Conservation (phyloP, 2,329 filamentous ascomycete genomes). For the Conoideocrella luteorostrata region DNA sequence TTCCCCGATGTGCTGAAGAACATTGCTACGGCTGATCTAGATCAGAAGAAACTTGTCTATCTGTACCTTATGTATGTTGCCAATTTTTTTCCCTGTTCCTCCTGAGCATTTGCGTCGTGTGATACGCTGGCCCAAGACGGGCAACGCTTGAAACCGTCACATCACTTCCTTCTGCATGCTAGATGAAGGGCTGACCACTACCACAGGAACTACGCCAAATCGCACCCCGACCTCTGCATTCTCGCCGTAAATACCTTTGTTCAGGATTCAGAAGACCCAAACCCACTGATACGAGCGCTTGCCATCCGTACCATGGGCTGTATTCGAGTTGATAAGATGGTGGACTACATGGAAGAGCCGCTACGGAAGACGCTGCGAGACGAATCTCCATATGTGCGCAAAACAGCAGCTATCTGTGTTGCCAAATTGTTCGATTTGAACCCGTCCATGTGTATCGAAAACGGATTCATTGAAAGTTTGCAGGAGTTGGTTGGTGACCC, state of each 20-base stretch:
- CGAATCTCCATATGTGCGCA: conserved; percentile 96
- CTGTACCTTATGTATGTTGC: conserved; percentile 77
- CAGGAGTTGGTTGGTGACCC: conserved; percentile 96
- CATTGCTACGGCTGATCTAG: conserved; percentile 87
- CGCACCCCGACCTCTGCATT: conserved; percentile 96
- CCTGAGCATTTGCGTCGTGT: too few relatives aligned
- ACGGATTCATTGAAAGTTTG: conserved; percentile 87
- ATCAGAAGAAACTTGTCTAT: conserved; percentile 99
- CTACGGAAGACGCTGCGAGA: conserved; percentile 91
- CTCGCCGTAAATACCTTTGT: conserved; percentile 98
- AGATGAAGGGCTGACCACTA: conserved; percentile 3
- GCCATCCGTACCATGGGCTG: conserved; percentile 98
- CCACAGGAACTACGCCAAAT: conserved; percentile 95
- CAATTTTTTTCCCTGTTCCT: background rate
- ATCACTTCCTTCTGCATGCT: background rate
- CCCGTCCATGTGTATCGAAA: conserved; percentile 86
- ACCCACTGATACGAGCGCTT: conserved; percentile 87
- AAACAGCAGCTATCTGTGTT: conserved; percentile 95
- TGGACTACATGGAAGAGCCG: conserved; percentile 99
- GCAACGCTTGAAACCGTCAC: background rate
- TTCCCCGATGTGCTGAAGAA: conserved; percentile 99
- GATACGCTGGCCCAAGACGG: too few relatives aligned
- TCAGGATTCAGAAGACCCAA: conserved; percentile 97
- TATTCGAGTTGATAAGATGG: conserved; percentile 98
- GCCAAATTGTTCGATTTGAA: conserved; percentile 97